Conservation (phyloP, 2,329 filamentous ascomycete species). For the Ophiocordyceps camponoti-rufipedis region DNA sequence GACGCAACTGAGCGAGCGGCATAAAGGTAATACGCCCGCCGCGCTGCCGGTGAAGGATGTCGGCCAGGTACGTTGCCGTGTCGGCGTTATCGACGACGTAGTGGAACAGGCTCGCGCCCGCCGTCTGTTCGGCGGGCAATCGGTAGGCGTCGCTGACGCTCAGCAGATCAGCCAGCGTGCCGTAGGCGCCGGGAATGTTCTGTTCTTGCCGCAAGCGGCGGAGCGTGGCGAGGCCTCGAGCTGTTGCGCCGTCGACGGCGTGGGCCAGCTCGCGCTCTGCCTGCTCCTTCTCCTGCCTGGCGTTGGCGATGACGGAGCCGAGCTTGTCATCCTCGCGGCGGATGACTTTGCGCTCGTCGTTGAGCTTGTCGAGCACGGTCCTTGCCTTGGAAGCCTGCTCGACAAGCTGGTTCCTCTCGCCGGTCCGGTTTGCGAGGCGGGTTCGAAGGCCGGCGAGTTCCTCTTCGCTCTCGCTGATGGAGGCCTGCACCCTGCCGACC, state of each 20-base stretch:
- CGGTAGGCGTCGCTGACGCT: conserved; percentile 72
- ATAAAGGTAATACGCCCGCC: conserved; percentile 88
- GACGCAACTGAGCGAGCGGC: conserved; percentile 67
- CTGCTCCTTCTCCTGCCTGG: conserved; percentile 56
- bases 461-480: conserved; percentile 54
- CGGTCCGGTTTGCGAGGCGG: conserved; percentile 62
- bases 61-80: conserved; percentile 67
- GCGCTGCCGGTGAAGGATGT: conserved; percentile 59
- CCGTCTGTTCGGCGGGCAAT: conserved; percentile 80
- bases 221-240: conserved; percentile 72
- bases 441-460: conserved; percentile 54
- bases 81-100: conserved; percentile 87
- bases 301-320: conserved; percentile 56
- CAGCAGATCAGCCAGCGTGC: conserved; percentile 84
- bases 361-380: conserved; percentile 58
- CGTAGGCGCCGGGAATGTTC: conserved; percentile 73
- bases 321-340: conserved; percentile 82
- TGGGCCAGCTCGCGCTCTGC: conserved; percentile 64
- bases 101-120: conserved; percentile 83
- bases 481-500: conserved; percentile 49
- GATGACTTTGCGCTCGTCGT: conserved; percentile 74
- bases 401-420: conserved; percentile 51
- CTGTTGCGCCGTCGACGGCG: conserved; percentile 79
- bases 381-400: conserved; percentile 61
- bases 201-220: conserved; percentile 64